These are phyloP conservation scores for Solanum corneliomulleri DNA, from an alignment of 257 asterid genomes.

Conservation along the genomic window DNA sequence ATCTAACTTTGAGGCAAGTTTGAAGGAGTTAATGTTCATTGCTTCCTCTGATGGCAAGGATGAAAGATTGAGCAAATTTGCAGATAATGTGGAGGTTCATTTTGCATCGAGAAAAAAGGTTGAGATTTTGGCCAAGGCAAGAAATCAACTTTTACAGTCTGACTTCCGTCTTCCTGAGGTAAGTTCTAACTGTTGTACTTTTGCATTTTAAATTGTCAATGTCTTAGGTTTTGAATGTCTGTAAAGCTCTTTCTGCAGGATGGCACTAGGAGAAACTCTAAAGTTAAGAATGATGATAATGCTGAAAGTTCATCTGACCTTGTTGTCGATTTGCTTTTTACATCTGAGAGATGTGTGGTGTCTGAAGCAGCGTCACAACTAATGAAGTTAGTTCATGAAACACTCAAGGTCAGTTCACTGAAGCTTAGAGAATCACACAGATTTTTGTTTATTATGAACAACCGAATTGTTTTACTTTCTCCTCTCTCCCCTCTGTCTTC, in stretches of 20 bases:
- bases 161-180: slow-evolving; percentile 73
- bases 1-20: slow-evolving; percentile 60
- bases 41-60: slow-evolving; percentile 59
- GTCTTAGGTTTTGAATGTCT: neutral
- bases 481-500: neutral
- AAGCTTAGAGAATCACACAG: neutral
- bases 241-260: slow-evolving; percentile 28
- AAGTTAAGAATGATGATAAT: slow-evolving; percentile 23
- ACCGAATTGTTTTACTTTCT: neutral
- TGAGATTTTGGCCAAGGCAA: slow-evolving; percentile 81
- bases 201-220: neutral
- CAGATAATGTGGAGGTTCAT: slow-evolving; percentile 89
- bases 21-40: slow-evolving; percentile 65
- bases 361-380: slow-evolving; percentile 66
- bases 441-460: neutral
- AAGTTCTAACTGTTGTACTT: slow-evolving; percentile 15
- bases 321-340: slow-evolving; percentile 49
- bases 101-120: slow-evolving; percentile 82
- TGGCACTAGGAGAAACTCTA: slow-evolving; percentile 12
- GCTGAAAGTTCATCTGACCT: slow-evolving; percentile 27
- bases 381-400: slow-evolving; percentile 85
- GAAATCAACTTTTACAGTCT: slow-evolving; percentile 63
- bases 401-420: slow-evolving; percentile 51
- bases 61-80: slow-evolving; percentile 68
- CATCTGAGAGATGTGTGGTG: slow-evolving; percentile 74